Evolutionary conservation across 1,139 yeast species (phyloP).

Genomic region (Yamadazyma jaroonii): DNA sequence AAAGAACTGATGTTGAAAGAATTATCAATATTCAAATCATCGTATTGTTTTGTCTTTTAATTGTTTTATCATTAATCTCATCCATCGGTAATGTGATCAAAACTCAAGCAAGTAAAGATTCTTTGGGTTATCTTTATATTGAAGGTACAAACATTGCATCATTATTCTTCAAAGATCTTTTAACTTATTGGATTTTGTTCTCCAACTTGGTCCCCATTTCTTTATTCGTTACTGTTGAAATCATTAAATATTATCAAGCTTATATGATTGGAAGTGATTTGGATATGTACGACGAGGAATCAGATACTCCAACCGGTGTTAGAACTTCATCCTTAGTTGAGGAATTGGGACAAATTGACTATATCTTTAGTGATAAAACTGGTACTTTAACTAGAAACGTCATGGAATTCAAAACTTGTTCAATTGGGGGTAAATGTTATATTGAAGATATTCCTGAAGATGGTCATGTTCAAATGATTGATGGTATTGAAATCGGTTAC

Average conservation of each 20-base stretch:
- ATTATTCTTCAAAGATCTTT: constrained; percentile 78
- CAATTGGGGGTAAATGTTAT: constrained; percentile 91
- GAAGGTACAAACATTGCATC: constrained; percentile 68
- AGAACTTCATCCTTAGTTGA: constrained; percentile 94
- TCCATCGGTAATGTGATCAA: constrained; percentile 85
- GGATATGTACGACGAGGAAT: constrained; percentile 83
- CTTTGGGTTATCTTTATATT: constrained; percentile 62
- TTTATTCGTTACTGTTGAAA: constrained; percentile 90
- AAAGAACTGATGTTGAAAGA: constrained; percentile 94
- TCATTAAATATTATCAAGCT: constrained; percentile 94
- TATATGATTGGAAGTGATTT: constrained; percentile 89
- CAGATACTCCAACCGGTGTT: constrained; percentile 93
- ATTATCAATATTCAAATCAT: constrained; percentile 90
- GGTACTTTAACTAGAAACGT: constrained; percentile 94
- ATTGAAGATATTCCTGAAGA: constrained; percentile 92
- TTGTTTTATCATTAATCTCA: constrained; percentile 73
- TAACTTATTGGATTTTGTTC: constrained; percentile 94
- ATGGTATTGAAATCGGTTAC: constrained; percentile 81
- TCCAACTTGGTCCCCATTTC: constrained; percentile 96
- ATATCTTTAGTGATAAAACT: constrained; percentile 93
- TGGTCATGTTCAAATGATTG: constrained; percentile 63
- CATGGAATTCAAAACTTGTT: constrained; percentile 94
- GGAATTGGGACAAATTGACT: constrained; percentile 94
- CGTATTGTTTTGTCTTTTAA: constrained; percentile 78
- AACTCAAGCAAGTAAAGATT: constrained; percentile 50